Base-by-base conservation (phyloP, 1,284 basidiomycete species). In the Xerocomus minutiporus region DNA sequence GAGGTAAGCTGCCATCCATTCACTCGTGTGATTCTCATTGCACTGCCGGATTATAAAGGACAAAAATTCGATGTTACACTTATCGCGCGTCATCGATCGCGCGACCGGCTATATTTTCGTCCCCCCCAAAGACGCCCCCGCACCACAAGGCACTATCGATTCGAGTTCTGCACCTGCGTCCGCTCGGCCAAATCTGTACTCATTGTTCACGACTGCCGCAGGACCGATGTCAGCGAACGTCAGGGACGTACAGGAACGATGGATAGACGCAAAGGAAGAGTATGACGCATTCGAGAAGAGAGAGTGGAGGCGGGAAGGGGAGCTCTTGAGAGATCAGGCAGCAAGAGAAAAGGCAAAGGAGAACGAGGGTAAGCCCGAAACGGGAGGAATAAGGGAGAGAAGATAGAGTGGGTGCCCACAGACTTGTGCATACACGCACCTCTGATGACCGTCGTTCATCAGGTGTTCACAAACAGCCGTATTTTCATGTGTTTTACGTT, bases 61-160 rank as follows among this genome's bases (percentile, higher is more conserved):
- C 69, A 97, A 95, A 71, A 75, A 84, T 49, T 95, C 92, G 4
- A 97, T 97, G 94, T 73, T 96, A 8, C 83, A 91, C 58, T 79
- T 97, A 1, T 85, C 86, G 15, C 81, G 83, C 26, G 80, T 79
- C 36, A 85, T 97, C 57, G 94, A 97, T 70, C 86, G 91, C 59
- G 91, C 91, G 2, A 90, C 91, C 0, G 94, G 94, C 23, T 95
- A 92, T 69, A 79, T 96, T 44, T 91, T 91, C 66, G 75, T 92
- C 13, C 88, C 90, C 2, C 76, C 80, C 2, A 60, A 76, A 20
- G 68, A 72, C n/a, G 71, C 78, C 1, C 68, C 73, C 7, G 70
- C 74, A 20, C 82, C 84, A 5, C 71, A 78, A 9, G 83, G 79
- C 39, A 77, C 81, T 0, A 59, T 83, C 11, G 65, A 71, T 43